Evolutionary conservation across 805 yeast species (phyloP), one percentile per base, ranked within the genome.

Genomic region (Metschnikowia baotianmanensis): DNA sequence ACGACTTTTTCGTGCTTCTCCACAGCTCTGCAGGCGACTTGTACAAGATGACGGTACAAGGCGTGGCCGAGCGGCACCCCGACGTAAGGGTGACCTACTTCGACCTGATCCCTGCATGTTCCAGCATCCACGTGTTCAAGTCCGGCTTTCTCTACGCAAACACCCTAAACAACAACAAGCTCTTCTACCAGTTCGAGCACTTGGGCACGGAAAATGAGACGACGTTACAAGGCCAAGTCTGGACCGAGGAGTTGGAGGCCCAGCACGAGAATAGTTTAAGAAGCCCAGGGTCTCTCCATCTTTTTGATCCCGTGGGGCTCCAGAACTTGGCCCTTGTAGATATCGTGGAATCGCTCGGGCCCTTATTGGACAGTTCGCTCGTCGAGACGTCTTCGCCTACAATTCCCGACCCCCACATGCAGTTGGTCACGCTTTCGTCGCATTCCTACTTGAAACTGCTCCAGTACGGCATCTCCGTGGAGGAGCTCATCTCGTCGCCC

Each of bases 141-240:
- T 74, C 85, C 6, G 99, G 98, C 0, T 84, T 80, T 48, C 52
- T 91, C 26, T 86, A 78, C 57, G 84, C 83, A 1, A 80, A 82
- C 46, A 65, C 80, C 7, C 82, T 82, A 42, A 59, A 67, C 42
- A 80, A 83, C 21, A 80, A 83, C 53, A 86, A 82, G 52, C 59
- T 67, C 15, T 66, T 86, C n/a, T 86, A 82, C 53, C 96, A 88
- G 57, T 84, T 91, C 53, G 87, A 83, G 46, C 76, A 76, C 36
- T 63, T 89, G 32, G 96, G 95, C 1, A 81, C 77, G 18, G 76
- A 64, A 11, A 72, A 71, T 18, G 66, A 62, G 2, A 39, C 55
- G 17, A 52, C 59, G 2, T 33, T 48, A 2, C 20, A 13, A n/a
- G 28, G 40, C 21, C 30, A 20, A 21, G 13, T 23, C 3, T 40